These are phyloP conservation scores for Malassezia globosa DNA, from an alignment of 1,284 basidiomycete species.

Conservation along the genomic window DNA sequence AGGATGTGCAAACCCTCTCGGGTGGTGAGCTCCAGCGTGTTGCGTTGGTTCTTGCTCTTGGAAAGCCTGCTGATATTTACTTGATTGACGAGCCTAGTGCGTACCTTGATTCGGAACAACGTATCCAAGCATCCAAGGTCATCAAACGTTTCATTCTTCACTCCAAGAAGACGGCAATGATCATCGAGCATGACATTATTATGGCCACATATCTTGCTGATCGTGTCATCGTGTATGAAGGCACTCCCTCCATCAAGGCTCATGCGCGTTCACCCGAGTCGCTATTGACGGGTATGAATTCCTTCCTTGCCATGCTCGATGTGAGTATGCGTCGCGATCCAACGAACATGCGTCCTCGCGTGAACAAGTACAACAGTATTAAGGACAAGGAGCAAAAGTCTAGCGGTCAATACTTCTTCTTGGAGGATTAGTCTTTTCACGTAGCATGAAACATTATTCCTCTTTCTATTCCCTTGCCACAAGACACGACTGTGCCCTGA, in stretches of 20 bases:
- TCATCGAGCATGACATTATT: slow-evolving; percentile 47
- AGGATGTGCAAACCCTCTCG: slow-evolving; percentile 45
- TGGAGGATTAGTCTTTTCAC: slow-evolving; percentile 27
- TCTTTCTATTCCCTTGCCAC: too few relatives aligned
- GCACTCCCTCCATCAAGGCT: slow-evolving; percentile 41
- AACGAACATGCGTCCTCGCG: slow-evolving; percentile 43
- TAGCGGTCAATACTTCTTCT: slow-evolving; percentile 44
- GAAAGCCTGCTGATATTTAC: slow-evolving; percentile 46
- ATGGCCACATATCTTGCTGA: slow-evolving; percentile 46
- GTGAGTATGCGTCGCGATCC: slow-evolving; percentile 46
- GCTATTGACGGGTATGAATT: slow-evolving; percentile 45
- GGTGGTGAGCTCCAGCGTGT: slow-evolving; percentile 47
- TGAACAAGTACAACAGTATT: slow-evolving; percentile 46
- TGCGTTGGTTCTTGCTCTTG: slow-evolving; percentile 42
- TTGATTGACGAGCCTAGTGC: slow-evolving; percentile 47
- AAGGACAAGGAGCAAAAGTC: slow-evolving; percentile 48
- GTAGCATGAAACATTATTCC: background rate
- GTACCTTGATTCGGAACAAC: slow-evolving; percentile 47
- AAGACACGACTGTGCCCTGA: too few relatives aligned
- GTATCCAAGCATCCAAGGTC: slow-evolving; percentile 44
- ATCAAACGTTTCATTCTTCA: slow-evolving; percentile 48
- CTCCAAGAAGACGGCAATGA: slow-evolving; percentile 46
- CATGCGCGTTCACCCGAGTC: slow-evolving; percentile 39
- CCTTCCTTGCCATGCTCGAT: slow-evolving; percentile 41
- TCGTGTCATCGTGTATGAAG: slow-evolving; percentile 45